phyloP scores from a whole-genome alignment of 768 basidiomycete genomes.

The Dentipellis fragilis region DNA sequence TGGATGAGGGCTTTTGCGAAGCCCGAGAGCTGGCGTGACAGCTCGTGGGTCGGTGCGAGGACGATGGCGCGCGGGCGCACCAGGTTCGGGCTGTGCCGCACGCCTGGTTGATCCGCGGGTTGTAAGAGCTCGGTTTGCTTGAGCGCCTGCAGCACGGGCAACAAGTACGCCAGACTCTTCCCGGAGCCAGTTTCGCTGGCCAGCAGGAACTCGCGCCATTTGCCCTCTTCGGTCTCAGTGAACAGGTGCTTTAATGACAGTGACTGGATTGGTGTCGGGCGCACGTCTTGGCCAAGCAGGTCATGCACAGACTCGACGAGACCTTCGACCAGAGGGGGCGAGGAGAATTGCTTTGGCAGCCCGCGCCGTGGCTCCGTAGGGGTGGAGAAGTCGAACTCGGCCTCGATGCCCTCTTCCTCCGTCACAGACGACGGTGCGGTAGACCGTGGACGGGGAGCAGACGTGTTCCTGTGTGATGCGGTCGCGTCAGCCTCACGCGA shows the following conservation, averaged over 20 bases:
- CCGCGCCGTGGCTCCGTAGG: constrained; percentile 14
- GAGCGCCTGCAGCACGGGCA: constrained; percentile 72
- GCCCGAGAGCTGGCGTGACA: constrained; percentile 66
- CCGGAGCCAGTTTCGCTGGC: constrained; percentile 90
- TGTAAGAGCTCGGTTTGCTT: constrained; percentile 48
- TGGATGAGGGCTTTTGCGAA: constrained; percentile 73
- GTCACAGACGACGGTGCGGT: neutral
- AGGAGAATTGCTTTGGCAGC: constrained; percentile 39
- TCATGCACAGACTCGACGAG: constrained; percentile 48
- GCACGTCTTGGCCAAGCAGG: constrained; percentile 42
- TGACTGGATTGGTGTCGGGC: constrained; percentile 73
- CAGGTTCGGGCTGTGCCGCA: constrained; percentile 3
- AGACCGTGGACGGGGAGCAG: neutral
- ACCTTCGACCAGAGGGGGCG: constrained; percentile 62
- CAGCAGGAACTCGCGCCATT: constrained; percentile 45
- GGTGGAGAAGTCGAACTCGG: constrained; percentile 28
- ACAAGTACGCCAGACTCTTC: constrained; percentile 83
- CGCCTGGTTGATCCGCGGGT: neutral
- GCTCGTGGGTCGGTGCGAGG: constrained; percentile 84
- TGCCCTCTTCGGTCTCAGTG: constrained; percentile 24
- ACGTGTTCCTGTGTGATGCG: neutral
- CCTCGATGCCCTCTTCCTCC: constrained; percentile 11
- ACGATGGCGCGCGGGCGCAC: constrained; percentile 70
- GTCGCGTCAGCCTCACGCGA: neutral
- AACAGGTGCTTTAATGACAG: constrained; percentile 62